These are phyloP conservation scores for Aureobasidium sp. DNA, from an alignment of 2,329 filamentous ascomycete genomes.

Conservation along the genomic window DNA sequence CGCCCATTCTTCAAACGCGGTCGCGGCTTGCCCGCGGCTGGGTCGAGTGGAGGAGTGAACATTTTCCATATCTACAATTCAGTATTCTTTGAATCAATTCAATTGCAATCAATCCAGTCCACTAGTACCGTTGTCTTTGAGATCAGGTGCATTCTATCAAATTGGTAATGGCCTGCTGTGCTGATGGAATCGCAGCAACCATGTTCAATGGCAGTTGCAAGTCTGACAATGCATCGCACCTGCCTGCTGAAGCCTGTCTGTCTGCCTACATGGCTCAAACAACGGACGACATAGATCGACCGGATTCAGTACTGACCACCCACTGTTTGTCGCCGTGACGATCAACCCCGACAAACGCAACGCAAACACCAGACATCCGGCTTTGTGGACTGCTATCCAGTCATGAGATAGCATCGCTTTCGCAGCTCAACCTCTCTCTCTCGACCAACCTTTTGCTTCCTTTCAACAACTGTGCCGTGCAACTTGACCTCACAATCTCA, in stretches of 20 bases:
- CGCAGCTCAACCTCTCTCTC: background rate
- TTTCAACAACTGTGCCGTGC: background rate
- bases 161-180: no score
- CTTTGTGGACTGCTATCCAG: background rate
- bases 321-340: background rate
- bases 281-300: background rate
- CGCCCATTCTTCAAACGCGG: background rate
- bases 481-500: no score
- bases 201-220: background rate
- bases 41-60: slow-evolving; percentile 6
- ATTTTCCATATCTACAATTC: background rate
- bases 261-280: background rate
- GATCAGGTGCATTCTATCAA: no score
- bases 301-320: background rate
- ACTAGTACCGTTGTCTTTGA: no score
- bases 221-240: background rate
- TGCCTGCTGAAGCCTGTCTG: background rate
- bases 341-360: background rate
- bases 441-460: background rate
- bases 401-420: background rate
- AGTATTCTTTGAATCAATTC: background rate
- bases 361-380: background rate
- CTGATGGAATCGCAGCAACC: background rate
- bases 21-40: slow-evolving; percentile 1
- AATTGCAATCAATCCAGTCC: background rate